Conservation (phyloP, 2,329 filamentous ascomycete genomes). For the Diaporthe amygdali region DNA sequence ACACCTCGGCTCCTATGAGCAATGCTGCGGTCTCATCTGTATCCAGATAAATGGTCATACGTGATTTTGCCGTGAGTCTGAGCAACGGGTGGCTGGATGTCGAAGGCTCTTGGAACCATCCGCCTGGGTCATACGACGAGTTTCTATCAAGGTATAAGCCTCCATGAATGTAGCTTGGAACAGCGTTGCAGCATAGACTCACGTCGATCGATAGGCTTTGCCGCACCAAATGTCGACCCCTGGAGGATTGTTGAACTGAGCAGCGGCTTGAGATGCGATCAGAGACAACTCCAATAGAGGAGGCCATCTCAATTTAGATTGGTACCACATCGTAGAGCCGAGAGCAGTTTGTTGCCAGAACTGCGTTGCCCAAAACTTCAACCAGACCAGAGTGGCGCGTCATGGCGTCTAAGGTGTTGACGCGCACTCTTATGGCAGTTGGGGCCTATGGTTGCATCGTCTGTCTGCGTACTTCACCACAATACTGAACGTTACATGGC, state of each 20-base stretch:
- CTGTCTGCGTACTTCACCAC: not conserved
- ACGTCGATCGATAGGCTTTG: constrained; percentile 23
- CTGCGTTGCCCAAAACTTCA: not conserved
- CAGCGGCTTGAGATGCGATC: not conserved
- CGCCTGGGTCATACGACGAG: constrained; percentile 52
- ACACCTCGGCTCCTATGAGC: constrained; percentile 47
- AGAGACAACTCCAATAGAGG: constrained; percentile 6
- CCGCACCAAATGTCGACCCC: constrained; percentile 27
- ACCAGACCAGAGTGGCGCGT: not conserved
- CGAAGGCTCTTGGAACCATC: constrained; percentile 46
- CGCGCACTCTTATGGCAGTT: not conserved
- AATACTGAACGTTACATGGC: not conserved
- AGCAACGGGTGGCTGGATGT: constrained; percentile 42
- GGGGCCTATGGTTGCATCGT: not conserved
- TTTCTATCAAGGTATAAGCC: constrained; percentile 37
- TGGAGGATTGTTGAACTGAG: constrained; percentile 26
- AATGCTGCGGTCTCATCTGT: constrained; percentile 43
- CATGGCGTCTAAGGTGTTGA: not conserved
- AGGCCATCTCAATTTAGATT: not conserved
- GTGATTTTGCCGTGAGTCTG: constrained; percentile 48
- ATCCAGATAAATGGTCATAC: constrained; percentile 52
- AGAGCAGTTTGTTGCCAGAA: not conserved
- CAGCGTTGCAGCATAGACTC: not conserved
- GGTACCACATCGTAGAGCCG: not conserved
- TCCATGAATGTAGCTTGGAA: not conserved